Base-by-base conservation (phyloP, 2,329 filamentous ascomycete species). In the Fusarium mangiferae region DNA sequence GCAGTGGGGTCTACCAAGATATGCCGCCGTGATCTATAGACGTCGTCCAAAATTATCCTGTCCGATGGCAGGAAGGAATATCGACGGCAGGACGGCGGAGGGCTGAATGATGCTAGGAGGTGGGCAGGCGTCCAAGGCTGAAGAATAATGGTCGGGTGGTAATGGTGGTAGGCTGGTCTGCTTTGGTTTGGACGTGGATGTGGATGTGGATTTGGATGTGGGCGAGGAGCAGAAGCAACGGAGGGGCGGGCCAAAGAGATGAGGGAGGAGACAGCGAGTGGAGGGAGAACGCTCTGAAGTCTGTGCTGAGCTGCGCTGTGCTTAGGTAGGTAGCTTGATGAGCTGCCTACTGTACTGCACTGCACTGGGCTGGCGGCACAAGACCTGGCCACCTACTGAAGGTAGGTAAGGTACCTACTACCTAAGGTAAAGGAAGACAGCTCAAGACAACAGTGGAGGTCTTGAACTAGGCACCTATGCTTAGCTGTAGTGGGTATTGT, bases 1-100 rank as follows among this genome's bases (percentile, higher is more conserved):
- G 72, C 65, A 59, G 72, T 74, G 72, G 72, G 72, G 71, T 74
- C 68, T 61, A 72, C 56, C 72, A 72, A 63, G 68, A 74, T 74
- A 68, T 75, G 68, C 72, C 61, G 68, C 61, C 49, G 72, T 66
- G 45, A 58, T 70, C 66, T 70, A 65, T 62, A 59, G 51, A 56
- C 46, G 68, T 69, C 46, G 71, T 70, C 72, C 64, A 74, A 75
- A 69, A 68, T 52, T 57, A 48, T 56, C 45, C 52, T 56, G 61
- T 63, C 48, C 57, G 56, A 59, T 56, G 56, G 56, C 42, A 51
- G 68, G 59, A 56, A 54, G 60, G 35, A 52, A 63, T 51, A 44
- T 73, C 70, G 71, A 63, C 45, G 61, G 41, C 57, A 49, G 55
- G 55, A 67, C 66, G 59, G 57, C 49, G 69, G 58, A 39, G 62